Evolutionary conservation across 148 eudicot genomes (phyloP).

Genomic region (Persicaria maculosa): DNA sequence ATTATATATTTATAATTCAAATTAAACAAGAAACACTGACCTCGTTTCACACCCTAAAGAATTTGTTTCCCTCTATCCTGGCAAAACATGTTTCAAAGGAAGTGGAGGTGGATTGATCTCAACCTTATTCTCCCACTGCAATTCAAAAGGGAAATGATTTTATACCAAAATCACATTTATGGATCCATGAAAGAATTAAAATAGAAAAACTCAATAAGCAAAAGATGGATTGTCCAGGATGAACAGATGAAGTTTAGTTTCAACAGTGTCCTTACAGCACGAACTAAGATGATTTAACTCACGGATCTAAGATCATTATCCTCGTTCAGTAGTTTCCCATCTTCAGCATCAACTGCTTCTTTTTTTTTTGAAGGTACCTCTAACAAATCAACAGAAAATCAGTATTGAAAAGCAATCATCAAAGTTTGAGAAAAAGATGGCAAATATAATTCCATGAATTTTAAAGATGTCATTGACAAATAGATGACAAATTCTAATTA

Average conservation of each 20-base stretch:
- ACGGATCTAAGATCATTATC: slow-evolving; percentile 92
- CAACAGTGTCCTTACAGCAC: not conserved
- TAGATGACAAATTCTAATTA: slow-evolving; percentile 4
- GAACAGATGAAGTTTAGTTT: not conserved
- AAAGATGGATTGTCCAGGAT: too few species aligned
- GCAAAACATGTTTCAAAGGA: too few species aligned
- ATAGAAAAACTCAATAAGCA: too few species aligned
- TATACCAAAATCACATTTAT: too few species aligned
- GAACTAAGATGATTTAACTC: slow-evolving; percentile 20
- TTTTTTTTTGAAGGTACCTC: slow-evolving; percentile 90
- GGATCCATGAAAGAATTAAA: too few species aligned
- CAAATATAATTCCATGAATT: not conserved
- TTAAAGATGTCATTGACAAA: not conserved
- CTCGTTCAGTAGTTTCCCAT: slow-evolving; percentile 82
- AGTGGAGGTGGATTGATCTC: too few species aligned
- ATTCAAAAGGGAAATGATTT: too few species aligned
- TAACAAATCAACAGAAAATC: slow-evolving; percentile 17
- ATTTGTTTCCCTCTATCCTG: too few species aligned
- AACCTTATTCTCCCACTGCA: too few species aligned
- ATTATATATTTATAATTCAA: too few species aligned
- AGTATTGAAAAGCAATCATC: not conserved
- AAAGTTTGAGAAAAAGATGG: not conserved
- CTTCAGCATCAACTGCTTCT: slow-evolving; percentile 73
- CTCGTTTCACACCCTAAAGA: too few species aligned
- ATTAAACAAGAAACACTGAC: too few species aligned